phyloP scores from a whole-genome alignment of 345 rosid species.

The Chamaenerion angustifolium region DNA sequence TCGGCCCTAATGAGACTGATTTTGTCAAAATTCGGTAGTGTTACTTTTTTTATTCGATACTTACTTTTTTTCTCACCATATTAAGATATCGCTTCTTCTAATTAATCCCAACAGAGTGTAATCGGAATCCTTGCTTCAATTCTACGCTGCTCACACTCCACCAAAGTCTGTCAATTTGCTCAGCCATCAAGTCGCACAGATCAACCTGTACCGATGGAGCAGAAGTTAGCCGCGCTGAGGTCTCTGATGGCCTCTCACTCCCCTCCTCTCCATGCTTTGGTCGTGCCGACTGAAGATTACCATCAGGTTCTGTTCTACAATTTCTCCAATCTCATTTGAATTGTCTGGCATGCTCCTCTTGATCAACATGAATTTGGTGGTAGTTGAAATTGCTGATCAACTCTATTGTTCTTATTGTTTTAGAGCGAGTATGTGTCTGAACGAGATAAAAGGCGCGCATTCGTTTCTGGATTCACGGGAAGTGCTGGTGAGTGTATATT shows the following conservation, averaged over 20 bases:
- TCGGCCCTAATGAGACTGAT: too few species aligned
- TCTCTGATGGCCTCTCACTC: conserved; percentile 82
- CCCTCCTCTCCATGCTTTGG: conserved; percentile 76
- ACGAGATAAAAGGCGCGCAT: conserved; percentile 73
- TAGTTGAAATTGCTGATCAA: not conserved
- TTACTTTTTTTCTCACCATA: too few species aligned
- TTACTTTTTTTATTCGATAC: too few species aligned
- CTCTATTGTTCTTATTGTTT: not conserved
- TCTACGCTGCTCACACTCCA: too few species aligned
- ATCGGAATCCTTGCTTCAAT: too few species aligned
- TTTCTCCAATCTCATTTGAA: not conserved
- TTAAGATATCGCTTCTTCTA: too few species aligned
- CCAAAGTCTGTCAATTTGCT: too few species aligned
- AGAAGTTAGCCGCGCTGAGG: conserved; percentile 50
- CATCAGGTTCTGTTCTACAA: conserved; percentile 48
- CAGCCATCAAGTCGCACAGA: too few species aligned
- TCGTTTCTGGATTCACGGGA: conserved; percentile 85
- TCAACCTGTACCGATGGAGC: conserved; percentile 26
- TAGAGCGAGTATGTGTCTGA: conserved; percentile 93
- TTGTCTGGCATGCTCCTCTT: not conserved
- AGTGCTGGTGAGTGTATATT: conserved; percentile 56
- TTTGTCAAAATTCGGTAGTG: too few species aligned
- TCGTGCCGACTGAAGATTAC: conserved; percentile 83
- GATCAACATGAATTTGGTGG: not conserved
- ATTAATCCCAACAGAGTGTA: too few species aligned